These are phyloP conservation scores for Mallotus nudiflorus DNA, from an alignment of 345 rosid genomes.

Conservation along the genomic window DNA sequence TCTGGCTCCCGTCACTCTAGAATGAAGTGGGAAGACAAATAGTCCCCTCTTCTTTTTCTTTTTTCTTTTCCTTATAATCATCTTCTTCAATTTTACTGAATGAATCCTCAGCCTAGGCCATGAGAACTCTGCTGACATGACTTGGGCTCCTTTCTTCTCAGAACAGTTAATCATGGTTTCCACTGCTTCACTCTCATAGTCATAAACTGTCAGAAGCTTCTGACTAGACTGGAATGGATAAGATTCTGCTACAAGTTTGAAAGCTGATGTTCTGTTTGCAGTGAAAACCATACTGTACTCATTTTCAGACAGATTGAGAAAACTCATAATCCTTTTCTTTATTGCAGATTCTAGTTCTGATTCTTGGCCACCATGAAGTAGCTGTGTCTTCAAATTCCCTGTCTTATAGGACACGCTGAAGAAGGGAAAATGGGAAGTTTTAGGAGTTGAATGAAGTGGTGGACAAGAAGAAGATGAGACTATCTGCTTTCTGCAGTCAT, in stretches of 20 bases:
- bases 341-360: constrained; percentile 64
- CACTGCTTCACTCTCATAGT: constrained; percentile 83
- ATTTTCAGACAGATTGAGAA: constrained; percentile 66
- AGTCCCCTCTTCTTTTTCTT: constrained; percentile 66
- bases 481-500: constrained; percentile 39
- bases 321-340: constrained; percentile 73
- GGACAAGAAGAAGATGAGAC: constrained; percentile 36
- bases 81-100: constrained; percentile 59
- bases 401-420: constrained; percentile 75
- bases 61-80: constrained; percentile 55
- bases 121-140: constrained; percentile 77
- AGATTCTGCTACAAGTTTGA: constrained; percentile 82
- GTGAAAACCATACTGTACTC: constrained; percentile 92
- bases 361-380: constrained; percentile 69
- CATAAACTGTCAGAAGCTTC: constrained; percentile 81
- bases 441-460: constrained; percentile 23
- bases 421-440: constrained; percentile 61
- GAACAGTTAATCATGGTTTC: constrained; percentile 63
- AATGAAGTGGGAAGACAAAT: constrained; percentile 88
- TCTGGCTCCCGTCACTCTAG: constrained; percentile 78
- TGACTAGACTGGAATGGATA: constrained; percentile 66
- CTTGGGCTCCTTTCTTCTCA: constrained; percentile 70
- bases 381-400: constrained; percentile 75
- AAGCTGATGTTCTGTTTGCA: constrained; percentile 86
- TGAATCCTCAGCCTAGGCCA: constrained; percentile 87